Conservation (phyloP, 768 basidiomycete species). For the Calvatia gigantea region DNA sequence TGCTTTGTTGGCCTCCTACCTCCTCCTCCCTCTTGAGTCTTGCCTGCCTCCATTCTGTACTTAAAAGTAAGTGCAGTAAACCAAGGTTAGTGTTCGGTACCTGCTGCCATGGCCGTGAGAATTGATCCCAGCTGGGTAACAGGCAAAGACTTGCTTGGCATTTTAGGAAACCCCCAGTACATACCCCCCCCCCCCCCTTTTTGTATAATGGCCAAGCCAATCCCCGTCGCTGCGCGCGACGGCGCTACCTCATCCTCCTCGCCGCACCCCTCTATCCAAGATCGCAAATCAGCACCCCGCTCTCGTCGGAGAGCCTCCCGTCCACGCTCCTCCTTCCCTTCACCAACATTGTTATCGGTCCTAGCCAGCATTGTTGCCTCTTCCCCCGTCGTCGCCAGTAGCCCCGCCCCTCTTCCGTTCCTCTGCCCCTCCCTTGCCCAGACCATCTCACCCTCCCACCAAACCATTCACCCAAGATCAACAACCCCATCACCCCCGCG, state of each 20-base stretch:
- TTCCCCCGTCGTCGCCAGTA: slow-evolving; percentile 40
- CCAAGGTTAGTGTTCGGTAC: slow-evolving; percentile 6
- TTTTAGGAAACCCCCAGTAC: slow-evolving; percentile 22
- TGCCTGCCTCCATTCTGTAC: too few relatives aligned
- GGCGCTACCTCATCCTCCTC: slow-evolving; percentile 20
- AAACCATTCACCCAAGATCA: slow-evolving; percentile 11
- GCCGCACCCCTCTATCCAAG: slow-evolving; percentile 1
- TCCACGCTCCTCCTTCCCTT: slow-evolving; percentile 30
- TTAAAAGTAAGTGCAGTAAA: slow-evolving; percentile 8
- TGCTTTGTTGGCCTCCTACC: slow-evolving; percentile 12
- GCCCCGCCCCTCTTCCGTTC: slow-evolving; percentile 56
- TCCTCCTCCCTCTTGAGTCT: slow-evolving; percentile 9
- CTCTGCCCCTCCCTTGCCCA: slow-evolving; percentile 50
- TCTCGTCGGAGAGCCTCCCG: slow-evolving; percentile 11
- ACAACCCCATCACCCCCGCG: slow-evolving; percentile 14
- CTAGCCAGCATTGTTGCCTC: slow-evolving; percentile 52
- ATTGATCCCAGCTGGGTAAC: slow-evolving; percentile 9
- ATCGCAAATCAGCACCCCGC: not conserved
- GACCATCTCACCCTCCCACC: not conserved
- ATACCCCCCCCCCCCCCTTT: slow-evolving; percentile 23
- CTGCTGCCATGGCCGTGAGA: not conserved
- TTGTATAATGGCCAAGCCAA: slow-evolving; percentile 54
- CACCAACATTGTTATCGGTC: slow-evolving; percentile 48
- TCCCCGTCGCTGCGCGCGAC: slow-evolving; percentile 29
- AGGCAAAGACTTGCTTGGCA: slow-evolving; percentile 38